Evolutionary conservation across 768 basidiomycete species (phyloP).

Genomic region (Suillus lakei): DNA sequence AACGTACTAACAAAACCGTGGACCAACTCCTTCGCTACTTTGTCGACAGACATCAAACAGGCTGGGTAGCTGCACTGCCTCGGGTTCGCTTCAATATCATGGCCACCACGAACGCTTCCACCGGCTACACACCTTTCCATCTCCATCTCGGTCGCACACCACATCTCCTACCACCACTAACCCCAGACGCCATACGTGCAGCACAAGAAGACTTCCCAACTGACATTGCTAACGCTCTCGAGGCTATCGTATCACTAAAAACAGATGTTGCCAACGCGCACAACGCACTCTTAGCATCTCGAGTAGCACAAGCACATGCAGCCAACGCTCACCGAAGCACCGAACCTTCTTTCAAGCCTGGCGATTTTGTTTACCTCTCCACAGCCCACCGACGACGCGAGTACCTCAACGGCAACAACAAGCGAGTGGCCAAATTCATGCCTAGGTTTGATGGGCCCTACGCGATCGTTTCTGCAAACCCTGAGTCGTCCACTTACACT

Average conservation of each 20-base stretch:
- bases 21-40: slow-evolving; percentile 30
- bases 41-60: slow-evolving; percentile 28
- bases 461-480: background rate
- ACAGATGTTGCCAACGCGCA: no score
- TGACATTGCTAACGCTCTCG: no score
- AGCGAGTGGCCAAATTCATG: no score
- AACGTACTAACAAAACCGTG: slow-evolving; percentile 38
- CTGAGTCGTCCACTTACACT: background rate
- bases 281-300: no score
- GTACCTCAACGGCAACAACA: no score
- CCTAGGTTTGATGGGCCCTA: no score
- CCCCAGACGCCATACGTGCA: background rate
- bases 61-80: slow-evolving; percentile 36
- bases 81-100: slow-evolving; percentile 38
- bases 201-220: background rate
- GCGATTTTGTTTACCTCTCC: no score
- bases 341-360: no score
- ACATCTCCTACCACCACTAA: background rate
- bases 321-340: no score
- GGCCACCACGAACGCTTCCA: slow-evolving; percentile 34
- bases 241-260: no score
- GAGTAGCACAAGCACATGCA: no score
- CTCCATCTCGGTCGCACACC: background rate
- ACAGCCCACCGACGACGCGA: no score
- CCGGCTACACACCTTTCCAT: slow-evolving; percentile 25